phyloP scores from a whole-genome alignment of 352 stramenopile species.

The Pythium coloratum region DNA sequence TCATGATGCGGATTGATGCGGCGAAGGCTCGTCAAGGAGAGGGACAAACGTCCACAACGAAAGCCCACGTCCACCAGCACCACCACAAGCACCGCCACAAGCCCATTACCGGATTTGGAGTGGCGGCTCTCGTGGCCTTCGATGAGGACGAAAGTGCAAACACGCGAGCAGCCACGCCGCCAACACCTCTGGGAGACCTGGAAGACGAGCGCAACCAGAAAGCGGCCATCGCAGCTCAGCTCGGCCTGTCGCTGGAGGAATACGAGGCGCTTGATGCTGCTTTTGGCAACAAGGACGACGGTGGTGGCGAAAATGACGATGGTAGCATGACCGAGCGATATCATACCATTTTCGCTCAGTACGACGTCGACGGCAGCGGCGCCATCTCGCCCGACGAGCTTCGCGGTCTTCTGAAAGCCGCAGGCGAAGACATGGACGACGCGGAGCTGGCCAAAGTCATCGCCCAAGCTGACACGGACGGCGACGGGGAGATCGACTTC shows the following conservation, averaged over 20 bases:
- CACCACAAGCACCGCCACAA: slow-evolving; percentile 6
- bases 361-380: slow-evolving; percentile 77
- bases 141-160: not conserved
- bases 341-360: slow-evolving; percentile 60
- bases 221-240: slow-evolving; percentile 47
- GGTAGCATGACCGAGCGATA: slow-evolving; percentile 49
- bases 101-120: not conserved
- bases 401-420: slow-evolving; percentile 45
- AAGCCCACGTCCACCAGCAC: not conserved
- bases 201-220: slow-evolving; percentile 58
- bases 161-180: slow-evolving; percentile 3
- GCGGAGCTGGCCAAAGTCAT: slow-evolving; percentile 66
- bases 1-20: slow-evolving; percentile 47
- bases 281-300: slow-evolving; percentile 33
- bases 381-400: slow-evolving; percentile 76
- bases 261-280: slow-evolving; percentile 66
- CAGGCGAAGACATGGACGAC: slow-evolving; percentile 79
- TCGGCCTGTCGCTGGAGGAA: slow-evolving; percentile 67
- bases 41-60: slow-evolving; percentile 18
- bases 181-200: slow-evolving; percentile 35
- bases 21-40: slow-evolving; percentile 32
- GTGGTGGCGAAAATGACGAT: slow-evolving; percentile 8
- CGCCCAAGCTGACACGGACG: slow-evolving; percentile 63
- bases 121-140: not conserved
- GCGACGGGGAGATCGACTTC: slow-evolving; percentile 79